A percentile compares a stretch with the other conserved stretches of the same genome.
phyloP scores from a whole-genome alignment of 176 grass and related monocot species.

The Saccharum officinarum region DNA sequence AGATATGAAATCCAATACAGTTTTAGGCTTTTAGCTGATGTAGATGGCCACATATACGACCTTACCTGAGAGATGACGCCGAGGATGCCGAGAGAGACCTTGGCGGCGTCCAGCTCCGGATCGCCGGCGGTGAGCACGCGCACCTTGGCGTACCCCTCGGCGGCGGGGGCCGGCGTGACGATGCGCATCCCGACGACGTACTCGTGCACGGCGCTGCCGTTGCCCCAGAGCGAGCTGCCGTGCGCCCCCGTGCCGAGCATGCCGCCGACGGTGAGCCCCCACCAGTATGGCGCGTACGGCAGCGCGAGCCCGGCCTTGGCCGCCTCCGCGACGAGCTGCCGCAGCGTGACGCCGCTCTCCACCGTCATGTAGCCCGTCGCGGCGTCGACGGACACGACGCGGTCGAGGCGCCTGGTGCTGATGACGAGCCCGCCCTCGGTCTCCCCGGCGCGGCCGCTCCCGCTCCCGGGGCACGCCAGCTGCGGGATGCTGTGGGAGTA shows the following conservation, averaged over 20 bases:
- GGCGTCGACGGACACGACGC: constrained; percentile 38
- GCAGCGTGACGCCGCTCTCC: constrained; percentile 62
- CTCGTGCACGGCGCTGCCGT: constrained; percentile 85
- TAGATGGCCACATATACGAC: background rate
- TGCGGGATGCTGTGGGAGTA: constrained; percentile 72
- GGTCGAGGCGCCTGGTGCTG: constrained; percentile 49
- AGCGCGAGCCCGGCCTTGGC: constrained; percentile 52
- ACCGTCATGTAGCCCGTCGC: constrained; percentile 25
- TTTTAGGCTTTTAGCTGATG: background rate
- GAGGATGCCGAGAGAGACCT: constrained; percentile 86
- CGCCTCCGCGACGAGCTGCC: constrained; percentile 38
- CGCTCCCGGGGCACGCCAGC: constrained; percentile 60
- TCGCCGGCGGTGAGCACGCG: constrained; percentile 35
- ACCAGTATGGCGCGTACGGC: constrained; percentile 73
- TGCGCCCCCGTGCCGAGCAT: constrained; percentile 73
- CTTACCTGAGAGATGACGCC: constrained; percentile 77
- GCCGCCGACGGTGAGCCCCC: constrained; percentile 73
- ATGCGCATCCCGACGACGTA: constrained; percentile 67
- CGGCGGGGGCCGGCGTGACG: constrained; percentile 55
- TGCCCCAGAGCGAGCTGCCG: constrained; percentile 75
- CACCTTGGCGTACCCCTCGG: constrained; percentile 54
- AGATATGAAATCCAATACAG: background rate
- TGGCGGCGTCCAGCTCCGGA: constrained; percentile 63
- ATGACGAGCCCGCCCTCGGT: constrained; percentile 42
- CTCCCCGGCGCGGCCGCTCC: background rate